Evolutionary conservation across 768 basidiomycete genomes (phyloP).

Genomic region (Auriscalpium microsporum): DNA sequence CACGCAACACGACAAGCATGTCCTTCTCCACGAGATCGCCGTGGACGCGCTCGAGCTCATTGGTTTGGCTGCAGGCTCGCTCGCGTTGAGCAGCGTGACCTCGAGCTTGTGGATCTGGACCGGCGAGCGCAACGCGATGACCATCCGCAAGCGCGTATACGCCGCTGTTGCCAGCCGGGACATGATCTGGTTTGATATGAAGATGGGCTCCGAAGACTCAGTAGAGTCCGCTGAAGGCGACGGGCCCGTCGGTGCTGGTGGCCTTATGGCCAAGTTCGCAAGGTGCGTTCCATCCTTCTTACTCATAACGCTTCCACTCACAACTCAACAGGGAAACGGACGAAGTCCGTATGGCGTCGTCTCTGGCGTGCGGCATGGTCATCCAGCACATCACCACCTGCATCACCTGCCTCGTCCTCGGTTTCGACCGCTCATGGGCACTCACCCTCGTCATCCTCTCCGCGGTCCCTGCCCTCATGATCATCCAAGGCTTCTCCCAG

Average conservation of each 20-base stretch:
- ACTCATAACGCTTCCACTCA: background rate
- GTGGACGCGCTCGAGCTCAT: slow-evolving; percentile 58
- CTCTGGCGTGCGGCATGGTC: slow-evolving; percentile 68
- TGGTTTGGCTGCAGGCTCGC: slow-evolving; percentile 53
- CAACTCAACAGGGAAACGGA: slow-evolving; percentile 72
- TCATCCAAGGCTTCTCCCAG: slow-evolving; percentile 74
- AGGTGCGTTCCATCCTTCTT: slow-evolving; percentile 36
- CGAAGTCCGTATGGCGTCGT: slow-evolving; percentile 80
- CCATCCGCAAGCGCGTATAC: slow-evolving; percentile 63
- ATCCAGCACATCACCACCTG: slow-evolving; percentile 78
- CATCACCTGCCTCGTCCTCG: slow-evolving; percentile 71
- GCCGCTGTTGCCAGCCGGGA: slow-evolving; percentile 55
- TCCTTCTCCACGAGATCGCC: slow-evolving; percentile 49
- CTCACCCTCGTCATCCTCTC: slow-evolving; percentile 91
- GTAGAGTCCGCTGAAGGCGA: slow-evolving; percentile 31
- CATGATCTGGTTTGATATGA: slow-evolving; percentile 88
- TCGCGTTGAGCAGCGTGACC: slow-evolving; percentile 67
- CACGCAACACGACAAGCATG: slow-evolving; percentile 35
- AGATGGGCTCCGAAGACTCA: slow-evolving; percentile 52
- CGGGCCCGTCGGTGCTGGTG: slow-evolving; percentile 70
- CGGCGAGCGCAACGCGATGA: slow-evolving; percentile 71
- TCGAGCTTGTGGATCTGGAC: slow-evolving; percentile 80
- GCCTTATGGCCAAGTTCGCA: slow-evolving; percentile 89
- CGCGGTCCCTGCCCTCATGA: slow-evolving; percentile 71
- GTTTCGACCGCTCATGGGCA: slow-evolving; percentile 69